Base-by-base conservation (phyloP, 805 yeast species). In the Starmerella davenportii region DNA sequence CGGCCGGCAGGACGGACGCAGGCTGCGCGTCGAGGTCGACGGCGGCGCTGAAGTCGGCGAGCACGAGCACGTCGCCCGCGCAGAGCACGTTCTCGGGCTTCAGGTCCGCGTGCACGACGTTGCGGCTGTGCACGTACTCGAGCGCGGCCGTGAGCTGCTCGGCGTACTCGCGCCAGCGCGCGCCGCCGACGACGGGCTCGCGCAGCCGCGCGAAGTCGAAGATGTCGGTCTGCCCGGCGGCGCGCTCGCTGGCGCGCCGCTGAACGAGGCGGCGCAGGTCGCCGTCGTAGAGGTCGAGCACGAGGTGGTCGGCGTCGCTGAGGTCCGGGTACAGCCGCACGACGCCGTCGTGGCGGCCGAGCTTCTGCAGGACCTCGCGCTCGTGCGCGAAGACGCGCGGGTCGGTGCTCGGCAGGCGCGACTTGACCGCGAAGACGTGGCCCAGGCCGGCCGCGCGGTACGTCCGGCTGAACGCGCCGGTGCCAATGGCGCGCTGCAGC, bases 401-500 rank as follows among this genome's bases (percentile, higher is more conserved):
- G 32, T 30, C 29, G 2, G 50, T 46, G 32, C 43, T 41, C 13
- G 42, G 30, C 24, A 39, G 38, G 23, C 50, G 41, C 27, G 32
- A 15, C 53, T 81, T 81, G 49, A 81, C 69, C n/a, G 94, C 93
- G 17, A 79, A 74, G 28, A 60, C 54, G 30, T 65, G 55, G 21
- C 58, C 54, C 5, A 63, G 52, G n/a, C 48, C 46, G 5, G 58
- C 47, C 0, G 87, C 93, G 53, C 69, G 74, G 61, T 72, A 79
- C 3, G 84, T 95, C n/a, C 69, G 67, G 5, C 93, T 80, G 54
- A 87, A 85, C 0, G 95, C 94, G 9, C 96, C 96, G 51, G 58
- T 63, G 36, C 67, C 67, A 54, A 63, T 29, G 8, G 15, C 19
- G 32, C 32, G 32, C 32, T 15, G 19, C 19, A 29, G 15, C 8